Conservation (phyloP, 192 early-diverging fungal genomes). For the Helicostylum pulchrum region DNA sequence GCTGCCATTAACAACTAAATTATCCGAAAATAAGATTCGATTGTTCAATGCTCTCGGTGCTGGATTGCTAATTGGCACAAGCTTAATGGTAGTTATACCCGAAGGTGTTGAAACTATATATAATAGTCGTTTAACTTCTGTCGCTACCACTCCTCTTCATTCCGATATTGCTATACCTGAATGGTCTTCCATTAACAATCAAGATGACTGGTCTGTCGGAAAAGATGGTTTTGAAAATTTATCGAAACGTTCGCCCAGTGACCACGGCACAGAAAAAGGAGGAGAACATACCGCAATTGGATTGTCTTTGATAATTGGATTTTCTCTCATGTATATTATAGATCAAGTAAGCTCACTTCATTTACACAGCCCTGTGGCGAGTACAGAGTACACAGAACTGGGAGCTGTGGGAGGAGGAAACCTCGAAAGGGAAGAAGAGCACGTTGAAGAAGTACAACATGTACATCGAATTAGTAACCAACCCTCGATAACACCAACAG, state of each 20-base stretch:
- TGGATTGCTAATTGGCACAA: slow-evolving; percentile 87
- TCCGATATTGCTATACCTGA: background rate
- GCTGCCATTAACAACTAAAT: slow-evolving; percentile 76
- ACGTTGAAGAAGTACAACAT: background rate
- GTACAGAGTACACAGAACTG: background rate
- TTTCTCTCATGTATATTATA: slow-evolving; percentile 85
- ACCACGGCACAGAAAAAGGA: background rate
- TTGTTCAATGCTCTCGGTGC: slow-evolving; percentile 81
- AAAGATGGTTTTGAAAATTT: too few relatives aligned
- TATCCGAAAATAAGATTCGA: slow-evolving; percentile 69
- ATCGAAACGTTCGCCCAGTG: too few relatives aligned
- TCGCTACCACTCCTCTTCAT: background rate
- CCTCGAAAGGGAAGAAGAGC: too few relatives aligned
- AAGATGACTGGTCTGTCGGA: background rate
- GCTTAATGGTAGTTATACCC: slow-evolving; percentile 89
- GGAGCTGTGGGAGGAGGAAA: background rate
- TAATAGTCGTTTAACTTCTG: slow-evolving; percentile 10
- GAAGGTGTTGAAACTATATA: slow-evolving; percentile 91
- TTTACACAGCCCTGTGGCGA: background rate
- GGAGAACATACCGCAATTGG: slow-evolving; percentile 51
- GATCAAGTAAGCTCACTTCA: slow-evolving; percentile 62
- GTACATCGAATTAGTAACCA: background rate
- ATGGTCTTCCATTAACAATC: background rate
- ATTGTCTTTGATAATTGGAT: slow-evolving; percentile 74
- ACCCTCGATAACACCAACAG: slow-evolving; percentile 51